Evolutionary conservation across 495 filamentous ascomycete species (phyloP).

Genomic region (Trypethelium eluteriae): DNA sequence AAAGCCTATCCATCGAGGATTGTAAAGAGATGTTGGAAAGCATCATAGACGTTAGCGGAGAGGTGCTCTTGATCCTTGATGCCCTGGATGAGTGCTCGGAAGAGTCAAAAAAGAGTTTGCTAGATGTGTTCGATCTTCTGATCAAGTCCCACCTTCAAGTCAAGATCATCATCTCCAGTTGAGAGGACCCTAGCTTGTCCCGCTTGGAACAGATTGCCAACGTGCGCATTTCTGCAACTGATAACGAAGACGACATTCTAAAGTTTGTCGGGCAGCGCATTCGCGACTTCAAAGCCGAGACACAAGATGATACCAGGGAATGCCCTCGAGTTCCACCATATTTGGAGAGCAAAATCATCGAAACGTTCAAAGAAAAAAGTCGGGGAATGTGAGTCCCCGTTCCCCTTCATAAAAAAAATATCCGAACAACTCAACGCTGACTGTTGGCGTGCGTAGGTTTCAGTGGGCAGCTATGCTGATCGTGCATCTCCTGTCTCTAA

Average conservation of each 20-base stretch:
- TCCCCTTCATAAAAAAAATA: not conserved
- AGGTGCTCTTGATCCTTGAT: constrained; percentile 1
- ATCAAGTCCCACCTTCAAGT: not conserved
- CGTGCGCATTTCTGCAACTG: not conserved
- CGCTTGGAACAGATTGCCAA: not conserved
- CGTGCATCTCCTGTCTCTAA: not conserved
- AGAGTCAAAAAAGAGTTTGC: not conserved
- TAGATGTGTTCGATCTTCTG: not conserved
- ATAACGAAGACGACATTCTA: not conserved
- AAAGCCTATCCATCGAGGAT: not conserved
- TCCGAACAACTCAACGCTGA: not conserved
- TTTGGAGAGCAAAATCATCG: not conserved
- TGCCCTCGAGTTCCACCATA: not conserved
- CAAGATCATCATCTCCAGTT: not conserved
- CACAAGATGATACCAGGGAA: not conserved
- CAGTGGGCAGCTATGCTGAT: not conserved
- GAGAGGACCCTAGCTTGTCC: not conserved
- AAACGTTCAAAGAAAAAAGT: not conserved
- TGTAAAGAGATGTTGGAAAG: not conserved
- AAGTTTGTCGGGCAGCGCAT: not conserved
- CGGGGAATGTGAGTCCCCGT: not conserved
- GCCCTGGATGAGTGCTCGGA: not conserved
- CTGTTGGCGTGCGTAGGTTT: not conserved
- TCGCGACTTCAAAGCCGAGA: not conserved
- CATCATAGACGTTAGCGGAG: not conserved